phyloP scores from a whole-genome alignment of 179 eudicot species.

The Nepenthes alata region DNA sequence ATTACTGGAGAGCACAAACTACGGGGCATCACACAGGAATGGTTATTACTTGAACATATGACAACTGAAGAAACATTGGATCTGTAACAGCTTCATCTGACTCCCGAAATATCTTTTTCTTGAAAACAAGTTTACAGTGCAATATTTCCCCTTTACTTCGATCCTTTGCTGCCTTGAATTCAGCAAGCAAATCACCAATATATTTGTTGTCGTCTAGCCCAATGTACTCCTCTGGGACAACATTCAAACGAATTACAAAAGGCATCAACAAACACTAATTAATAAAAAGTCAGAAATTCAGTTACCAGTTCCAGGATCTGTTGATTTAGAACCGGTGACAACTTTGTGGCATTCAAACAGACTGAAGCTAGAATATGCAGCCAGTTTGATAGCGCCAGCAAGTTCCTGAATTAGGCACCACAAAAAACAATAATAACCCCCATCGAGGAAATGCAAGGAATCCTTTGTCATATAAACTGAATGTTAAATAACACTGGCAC shows the following conservation, averaged over 20 bases:
- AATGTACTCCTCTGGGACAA: constrained; percentile 67
- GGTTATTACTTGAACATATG: constrained; percentile 73
- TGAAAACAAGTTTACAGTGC: constrained; percentile 86
- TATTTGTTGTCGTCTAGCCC: constrained; percentile 94
- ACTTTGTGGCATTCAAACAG: constrained; percentile 86
- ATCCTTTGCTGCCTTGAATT: constrained; percentile 90
- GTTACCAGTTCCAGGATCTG: constrained; percentile 84
- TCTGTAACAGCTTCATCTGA: constrained; percentile 92
- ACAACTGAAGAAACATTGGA: constrained; percentile 94
- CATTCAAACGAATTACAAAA: not conserved
- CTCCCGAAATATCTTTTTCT: constrained; percentile 89
- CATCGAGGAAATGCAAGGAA: not conserved
- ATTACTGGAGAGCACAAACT: not conserved
- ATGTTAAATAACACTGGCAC: too few relatives aligned
- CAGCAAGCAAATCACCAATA: constrained; percentile 86
- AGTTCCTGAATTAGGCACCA: constrained; percentile 57
- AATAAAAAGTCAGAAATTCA: not conserved
- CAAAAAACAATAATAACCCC: not conserved
- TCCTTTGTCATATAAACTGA: not conserved
- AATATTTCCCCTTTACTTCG: constrained; percentile 90
- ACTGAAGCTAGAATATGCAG: constrained; percentile 86
- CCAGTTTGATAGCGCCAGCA: constrained; percentile 78
- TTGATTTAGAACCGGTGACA: constrained; percentile 75
- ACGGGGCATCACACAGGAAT: not conserved
- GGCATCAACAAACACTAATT: constrained; percentile 1